A percentile compares a stretch with the other conserved stretches of the same genome.
Conservation (phyloP, 345 rosid genomes). For the Syzygium grande region DNA sequence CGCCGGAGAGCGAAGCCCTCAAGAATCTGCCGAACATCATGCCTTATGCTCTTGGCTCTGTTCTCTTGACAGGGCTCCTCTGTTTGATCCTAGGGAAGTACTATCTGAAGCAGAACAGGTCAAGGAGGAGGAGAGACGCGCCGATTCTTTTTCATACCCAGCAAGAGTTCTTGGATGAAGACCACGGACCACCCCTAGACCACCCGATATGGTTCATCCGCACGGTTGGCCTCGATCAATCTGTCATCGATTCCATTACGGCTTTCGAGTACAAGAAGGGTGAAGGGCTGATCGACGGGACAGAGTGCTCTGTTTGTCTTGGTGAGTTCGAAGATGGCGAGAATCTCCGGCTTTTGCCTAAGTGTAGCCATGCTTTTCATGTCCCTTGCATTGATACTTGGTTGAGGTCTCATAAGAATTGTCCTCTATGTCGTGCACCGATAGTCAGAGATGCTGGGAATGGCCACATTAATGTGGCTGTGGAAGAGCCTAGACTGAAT, state of each 20-base stretch:
- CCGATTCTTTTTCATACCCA: constrained; percentile 14
- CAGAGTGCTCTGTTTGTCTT: constrained; percentile 87
- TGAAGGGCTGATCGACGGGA: constrained; percentile 50
- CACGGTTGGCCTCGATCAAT: constrained; percentile 54
- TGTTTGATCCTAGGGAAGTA: not conserved
- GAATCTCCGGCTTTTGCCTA: constrained; percentile 55
- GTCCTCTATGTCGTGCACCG: constrained; percentile 81
- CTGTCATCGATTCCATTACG: constrained; percentile 47
- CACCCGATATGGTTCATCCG: constrained; percentile 64
- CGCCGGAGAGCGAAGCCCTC: too few species aligned
- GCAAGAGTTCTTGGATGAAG: constrained; percentile 23
- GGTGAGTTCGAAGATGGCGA: constrained; percentile 62
- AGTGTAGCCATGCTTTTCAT: constrained; percentile 86
- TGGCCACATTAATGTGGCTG: not conserved
- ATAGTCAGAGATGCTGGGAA: constrained; percentile 10
- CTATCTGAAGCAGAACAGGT: not conserved
- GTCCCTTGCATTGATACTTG: constrained; percentile 71
- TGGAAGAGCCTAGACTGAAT: constrained; percentile 1
- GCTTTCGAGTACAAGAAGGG: constrained; percentile 40
- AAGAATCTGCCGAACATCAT: not conserved
- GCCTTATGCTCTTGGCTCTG: not conserved
- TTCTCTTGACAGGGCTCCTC: constrained; percentile 4
- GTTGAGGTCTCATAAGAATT: constrained; percentile 70
- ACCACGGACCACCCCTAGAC: constrained; percentile 17
- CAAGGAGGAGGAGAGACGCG: not conserved